Conservation (phyloP, 2,329 filamentous ascomycete genomes). For the Fonsecaea erecta region DNA sequence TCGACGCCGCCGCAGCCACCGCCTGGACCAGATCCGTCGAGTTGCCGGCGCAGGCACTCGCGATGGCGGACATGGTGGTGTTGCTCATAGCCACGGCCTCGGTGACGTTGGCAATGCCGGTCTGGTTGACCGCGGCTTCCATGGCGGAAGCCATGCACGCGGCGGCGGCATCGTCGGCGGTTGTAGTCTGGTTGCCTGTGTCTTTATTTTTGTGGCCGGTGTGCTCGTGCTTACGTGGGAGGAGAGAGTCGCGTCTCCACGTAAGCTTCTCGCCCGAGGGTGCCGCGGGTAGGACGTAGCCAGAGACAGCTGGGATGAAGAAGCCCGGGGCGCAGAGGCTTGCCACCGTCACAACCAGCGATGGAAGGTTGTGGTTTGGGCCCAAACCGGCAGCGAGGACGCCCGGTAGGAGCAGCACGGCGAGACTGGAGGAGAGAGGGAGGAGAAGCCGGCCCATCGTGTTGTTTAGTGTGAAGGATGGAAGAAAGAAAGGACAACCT, state of each 20-base stretch:
- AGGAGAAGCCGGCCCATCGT: constrained; percentile 29
- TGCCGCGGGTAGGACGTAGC: constrained; percentile 7
- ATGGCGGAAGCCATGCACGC: constrained; percentile 16
- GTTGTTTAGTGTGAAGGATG: neutral
- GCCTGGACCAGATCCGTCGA: constrained; percentile 13
- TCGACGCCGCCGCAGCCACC: constrained; percentile 9
- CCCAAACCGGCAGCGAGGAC: constrained; percentile 25
- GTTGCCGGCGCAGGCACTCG: constrained; percentile 12
- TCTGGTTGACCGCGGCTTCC: constrained; percentile 18
- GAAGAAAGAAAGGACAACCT: constrained; percentile 25
- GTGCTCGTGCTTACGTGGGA: neutral
- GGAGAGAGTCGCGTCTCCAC: constrained; percentile 3
- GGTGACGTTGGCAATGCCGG: constrained; percentile 19
- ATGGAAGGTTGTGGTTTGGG: constrained; percentile 6
- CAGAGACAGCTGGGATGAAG: constrained; percentile 18
- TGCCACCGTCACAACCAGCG: constrained; percentile 11
- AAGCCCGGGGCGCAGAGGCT: constrained; percentile 1
- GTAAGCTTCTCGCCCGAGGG: neutral
- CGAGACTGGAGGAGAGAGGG: constrained; percentile 16
- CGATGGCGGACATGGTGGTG: constrained; percentile 17
- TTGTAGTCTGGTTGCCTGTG: neutral
- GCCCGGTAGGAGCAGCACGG: constrained; percentile 20
- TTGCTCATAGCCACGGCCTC: constrained; percentile 9
- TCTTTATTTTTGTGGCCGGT: constrained; percentile 10
- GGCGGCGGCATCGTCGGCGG: neutral